Evolutionary conservation across 139 green algal species (phyloP).

Genomic region (Chlorella sp.): DNA sequence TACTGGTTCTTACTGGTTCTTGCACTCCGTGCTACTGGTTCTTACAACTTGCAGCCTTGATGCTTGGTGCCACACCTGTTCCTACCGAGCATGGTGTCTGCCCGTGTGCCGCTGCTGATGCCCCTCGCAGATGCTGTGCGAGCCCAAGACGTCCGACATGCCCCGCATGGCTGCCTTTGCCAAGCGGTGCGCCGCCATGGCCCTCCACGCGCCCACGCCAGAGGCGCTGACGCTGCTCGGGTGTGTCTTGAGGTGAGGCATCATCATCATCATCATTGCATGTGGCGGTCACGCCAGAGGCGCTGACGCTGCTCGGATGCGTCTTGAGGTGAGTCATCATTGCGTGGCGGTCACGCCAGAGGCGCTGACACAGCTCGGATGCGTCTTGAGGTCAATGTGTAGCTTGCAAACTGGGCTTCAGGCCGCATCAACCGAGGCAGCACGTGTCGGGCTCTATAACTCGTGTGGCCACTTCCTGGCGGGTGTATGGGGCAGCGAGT

Average conservation of each 20-base stretch:
- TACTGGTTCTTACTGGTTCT: no score
- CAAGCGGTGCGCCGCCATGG: constrained; percentile 13
- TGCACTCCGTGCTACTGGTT: no score
- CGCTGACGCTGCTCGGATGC: constrained; percentile 13
- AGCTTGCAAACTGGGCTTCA: neutral
- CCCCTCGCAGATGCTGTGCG: constrained; percentile 35
- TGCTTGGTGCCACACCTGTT: no score
- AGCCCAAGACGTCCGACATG: constrained; percentile 44
- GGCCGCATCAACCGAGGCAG: neutral
- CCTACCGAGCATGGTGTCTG: no score
- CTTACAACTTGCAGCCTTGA: no score
- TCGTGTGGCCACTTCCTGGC: no score
- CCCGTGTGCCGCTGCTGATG: no score
- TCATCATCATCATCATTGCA: no score
- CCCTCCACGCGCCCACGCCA: neutral
- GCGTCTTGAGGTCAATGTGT: no score
- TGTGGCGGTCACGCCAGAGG: constrained; percentile 1
- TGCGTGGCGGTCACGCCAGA: neutral
- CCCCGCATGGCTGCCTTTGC: constrained; percentile 18
- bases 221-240: constrained; percentile 17
- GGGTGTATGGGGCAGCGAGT: no score
- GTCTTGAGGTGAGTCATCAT: constrained; percentile 13
- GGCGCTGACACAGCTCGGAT: constrained; percentile 13
- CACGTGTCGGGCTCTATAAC: neutral
- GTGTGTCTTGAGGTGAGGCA: constrained; percentile 14